phyloP scores from a whole-genome alignment of 2,329 filamentous ascomycete genomes.

The Phialemonium atrogriseum region DNA sequence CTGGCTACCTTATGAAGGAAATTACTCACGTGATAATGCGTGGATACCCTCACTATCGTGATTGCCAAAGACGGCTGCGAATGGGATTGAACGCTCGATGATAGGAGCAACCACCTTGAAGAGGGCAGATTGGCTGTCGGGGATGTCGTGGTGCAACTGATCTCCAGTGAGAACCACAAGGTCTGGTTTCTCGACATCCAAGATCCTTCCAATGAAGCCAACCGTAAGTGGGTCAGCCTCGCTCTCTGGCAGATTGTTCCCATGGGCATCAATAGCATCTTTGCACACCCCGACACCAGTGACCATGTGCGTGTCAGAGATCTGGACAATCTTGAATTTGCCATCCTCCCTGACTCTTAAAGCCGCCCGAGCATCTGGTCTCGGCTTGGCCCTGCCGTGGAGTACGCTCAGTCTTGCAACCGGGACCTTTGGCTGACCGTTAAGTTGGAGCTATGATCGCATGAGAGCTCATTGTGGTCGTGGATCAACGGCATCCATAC shows the following conservation, averaged over 20 bases:
- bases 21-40: conserved; percentile 27
- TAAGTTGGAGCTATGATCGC: conserved; percentile 24
- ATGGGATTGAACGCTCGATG: conserved; percentile 58
- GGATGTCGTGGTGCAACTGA: conserved; percentile 39
- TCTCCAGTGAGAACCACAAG: conserved; percentile 64
- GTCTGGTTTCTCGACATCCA: conserved; percentile 63
- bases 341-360: conserved; percentile 57
- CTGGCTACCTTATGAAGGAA: conserved; percentile 14
- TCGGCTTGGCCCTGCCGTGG: conserved; percentile 14
- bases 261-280: conserved; percentile 24
- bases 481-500: conserved; percentile 26
- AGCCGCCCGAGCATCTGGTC: conserved; percentile 15
- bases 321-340: conserved; percentile 66
- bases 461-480: conserved; percentile 24
- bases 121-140: conserved; percentile 22
- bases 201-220: conserved; percentile 55
- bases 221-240: conserved; percentile 62
- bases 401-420: conserved; percentile 26
- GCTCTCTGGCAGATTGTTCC: conserved; percentile 30
- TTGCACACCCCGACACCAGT: conserved; percentile 20
- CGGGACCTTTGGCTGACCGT: conserved; percentile 20
- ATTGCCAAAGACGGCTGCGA: conserved; percentile 65
- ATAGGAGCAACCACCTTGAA: conserved; percentile 60
- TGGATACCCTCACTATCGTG: conserved; percentile 58
- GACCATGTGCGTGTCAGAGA: conserved; percentile 35